These are phyloP conservation scores for Tetradesmus obliquus DNA, from an alignment of 139 green algal species.

Conservation along the genomic window DNA sequence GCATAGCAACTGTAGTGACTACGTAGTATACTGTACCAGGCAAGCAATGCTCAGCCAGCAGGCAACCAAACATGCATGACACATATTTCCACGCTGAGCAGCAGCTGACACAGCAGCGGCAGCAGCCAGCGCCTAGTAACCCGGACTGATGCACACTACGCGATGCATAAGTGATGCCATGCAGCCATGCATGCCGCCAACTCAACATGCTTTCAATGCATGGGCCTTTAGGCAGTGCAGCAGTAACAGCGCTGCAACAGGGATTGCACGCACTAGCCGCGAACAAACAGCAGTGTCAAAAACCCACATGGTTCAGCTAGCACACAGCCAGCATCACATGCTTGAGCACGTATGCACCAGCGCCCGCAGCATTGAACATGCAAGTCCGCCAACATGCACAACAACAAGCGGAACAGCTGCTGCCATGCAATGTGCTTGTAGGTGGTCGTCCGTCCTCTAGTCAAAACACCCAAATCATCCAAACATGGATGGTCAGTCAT, in stretches of 20 bases:
- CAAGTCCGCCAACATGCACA: neutral
- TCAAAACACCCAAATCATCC: neutral
- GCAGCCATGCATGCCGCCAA: no score
- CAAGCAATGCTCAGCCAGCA: no score
- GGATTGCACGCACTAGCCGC: neutral
- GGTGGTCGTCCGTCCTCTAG: neutral
- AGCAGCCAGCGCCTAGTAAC: neutral
- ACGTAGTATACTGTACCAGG: no score
- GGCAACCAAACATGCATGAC: no score
- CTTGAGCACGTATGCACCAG: neutral
- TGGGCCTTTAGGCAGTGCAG: neutral
- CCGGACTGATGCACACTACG: neutral
- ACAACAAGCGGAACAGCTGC: neutral
- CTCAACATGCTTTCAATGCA: no score
- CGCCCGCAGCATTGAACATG: neutral
- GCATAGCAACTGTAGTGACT: no score
- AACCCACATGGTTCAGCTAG: neutral
- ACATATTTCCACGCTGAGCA: no score
- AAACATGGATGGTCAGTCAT: neutral
- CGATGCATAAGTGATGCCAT: neutral
- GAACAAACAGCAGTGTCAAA: neutral
- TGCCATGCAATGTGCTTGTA: neutral
- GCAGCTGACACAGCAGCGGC: neutral
- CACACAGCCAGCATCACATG: neutral
- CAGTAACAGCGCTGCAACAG: neutral